Percentiles rank a stretch among this genome's conserved stretches.
phyloP scores from a whole-genome alignment of 345 rosid species.

The Cardamine chenopodiifolia region DNA sequence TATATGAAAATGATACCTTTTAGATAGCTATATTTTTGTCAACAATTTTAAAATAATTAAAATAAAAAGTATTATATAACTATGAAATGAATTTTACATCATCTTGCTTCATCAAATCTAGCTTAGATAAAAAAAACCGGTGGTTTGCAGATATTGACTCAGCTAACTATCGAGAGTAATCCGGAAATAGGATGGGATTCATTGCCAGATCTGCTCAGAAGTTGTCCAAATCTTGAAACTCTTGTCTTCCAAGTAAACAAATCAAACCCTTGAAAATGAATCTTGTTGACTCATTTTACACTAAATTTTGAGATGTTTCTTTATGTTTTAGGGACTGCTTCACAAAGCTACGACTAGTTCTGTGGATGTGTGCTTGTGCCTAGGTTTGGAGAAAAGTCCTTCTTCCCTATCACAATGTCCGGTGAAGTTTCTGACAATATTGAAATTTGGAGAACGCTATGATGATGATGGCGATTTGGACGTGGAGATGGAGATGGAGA shows the following conservation, averaged over 20 bases:
- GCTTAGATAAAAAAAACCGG: no score
- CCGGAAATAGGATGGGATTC: constrained; percentile 36
- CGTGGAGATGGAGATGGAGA: constrained; percentile 11
- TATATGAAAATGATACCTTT: no score
- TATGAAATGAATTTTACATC: no score
- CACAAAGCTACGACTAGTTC: constrained; percentile 26
- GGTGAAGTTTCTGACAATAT: constrained; percentile 31
- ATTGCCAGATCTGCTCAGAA: constrained; percentile 22
- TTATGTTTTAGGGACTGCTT: constrained; percentile 18
- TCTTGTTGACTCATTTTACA: not conserved
- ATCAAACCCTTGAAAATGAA: not conserved
- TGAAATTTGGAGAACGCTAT: constrained; percentile 23
- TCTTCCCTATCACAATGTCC: constrained; percentile 30
- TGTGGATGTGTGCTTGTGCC: constrained; percentile 31
- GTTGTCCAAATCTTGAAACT: constrained; percentile 37
- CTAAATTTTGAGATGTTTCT: not conserved
- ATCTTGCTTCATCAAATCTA: no score
- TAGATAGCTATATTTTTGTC: no score
- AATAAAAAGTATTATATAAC: no score
- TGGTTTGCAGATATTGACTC: constrained; percentile 24
- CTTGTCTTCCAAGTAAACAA: constrained; percentile 25
- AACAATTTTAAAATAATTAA: no score
- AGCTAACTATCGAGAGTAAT: constrained; percentile 25
- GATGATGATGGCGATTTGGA: not conserved
- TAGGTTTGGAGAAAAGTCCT: not conserved